phyloP scores from a whole-genome alignment of 2,329 filamentous ascomycete genomes.

The Fusarium ambrosium region DNA sequence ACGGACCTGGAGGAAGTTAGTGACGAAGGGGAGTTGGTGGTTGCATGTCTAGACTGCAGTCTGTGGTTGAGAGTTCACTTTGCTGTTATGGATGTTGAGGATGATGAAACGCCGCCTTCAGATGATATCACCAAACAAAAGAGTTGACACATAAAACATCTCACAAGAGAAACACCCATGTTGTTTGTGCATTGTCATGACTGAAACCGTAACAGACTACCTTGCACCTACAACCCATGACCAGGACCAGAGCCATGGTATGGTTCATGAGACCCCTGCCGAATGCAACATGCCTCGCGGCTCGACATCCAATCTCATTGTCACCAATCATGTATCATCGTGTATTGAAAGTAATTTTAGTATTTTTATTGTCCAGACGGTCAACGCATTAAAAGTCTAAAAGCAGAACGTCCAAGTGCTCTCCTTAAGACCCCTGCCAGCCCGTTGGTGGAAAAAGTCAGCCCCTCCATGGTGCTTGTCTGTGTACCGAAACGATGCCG shows the following conservation, averaged over 20 bases:
- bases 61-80: conserved; percentile 76
- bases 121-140: conserved; percentile 27
- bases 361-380: conserved; percentile 70
- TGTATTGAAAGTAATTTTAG: conserved; percentile 60
- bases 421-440: conserved; percentile 57
- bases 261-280: not conserved
- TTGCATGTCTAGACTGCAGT: conserved; percentile 76
- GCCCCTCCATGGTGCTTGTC: conserved; percentile 56
- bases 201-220: not conserved
- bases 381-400: conserved; percentile 68
- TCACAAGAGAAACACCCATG: not conserved
- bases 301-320: not conserved
- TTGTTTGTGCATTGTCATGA: not conserved
- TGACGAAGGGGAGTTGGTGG: conserved; percentile 71
- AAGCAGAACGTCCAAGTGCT: conserved; percentile 66
- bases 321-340: conserved; percentile 38
- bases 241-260: not conserved
- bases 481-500: conserved; percentile 63
- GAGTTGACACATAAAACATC: conserved; percentile 35
- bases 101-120: conserved; percentile 26
- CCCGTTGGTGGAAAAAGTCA: conserved; percentile 54
- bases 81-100: conserved; percentile 62
- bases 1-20: conserved; percentile 70
- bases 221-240: not conserved
- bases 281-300: not conserved